These are phyloP conservation scores for Anthoceros angustus DNA, from an alignment of 225 moss, liverwort and hornwort genomes.

Conservation along the genomic window DNA sequence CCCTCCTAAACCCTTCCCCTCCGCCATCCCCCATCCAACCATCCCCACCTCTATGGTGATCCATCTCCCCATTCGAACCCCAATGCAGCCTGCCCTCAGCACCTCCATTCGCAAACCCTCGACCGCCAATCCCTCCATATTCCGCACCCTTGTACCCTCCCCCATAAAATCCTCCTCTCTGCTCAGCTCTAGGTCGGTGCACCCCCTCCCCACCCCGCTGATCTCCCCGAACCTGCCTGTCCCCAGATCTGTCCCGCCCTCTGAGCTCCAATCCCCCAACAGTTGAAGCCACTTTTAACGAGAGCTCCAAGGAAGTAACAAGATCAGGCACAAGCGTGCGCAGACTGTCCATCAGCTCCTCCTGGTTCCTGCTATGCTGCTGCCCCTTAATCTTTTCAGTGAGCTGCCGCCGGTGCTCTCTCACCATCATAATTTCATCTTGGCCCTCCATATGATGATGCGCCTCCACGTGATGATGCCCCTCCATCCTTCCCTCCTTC, in stretches of 20 bases:
- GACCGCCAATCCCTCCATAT: conserved; percentile 30
- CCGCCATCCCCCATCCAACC: conserved; percentile 44
- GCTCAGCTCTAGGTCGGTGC: too few species aligned
- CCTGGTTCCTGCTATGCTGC: conserved; percentile 23
- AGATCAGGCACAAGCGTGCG: conserved; percentile 52
- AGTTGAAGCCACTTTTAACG: conserved; percentile 60
- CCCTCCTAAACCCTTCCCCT: conserved; percentile 39
- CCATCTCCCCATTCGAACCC: conserved; percentile 39
- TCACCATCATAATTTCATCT: conserved; percentile 29
- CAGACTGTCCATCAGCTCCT: conserved; percentile 49
- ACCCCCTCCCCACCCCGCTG: too few species aligned
- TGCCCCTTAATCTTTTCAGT: conserved; percentile 25
- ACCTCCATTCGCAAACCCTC: conserved; percentile 17
- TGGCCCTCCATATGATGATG: conserved; percentile 32
- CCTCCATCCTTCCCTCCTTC: too few species aligned
- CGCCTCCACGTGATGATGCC: too few species aligned
- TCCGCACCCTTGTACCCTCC: too few species aligned
- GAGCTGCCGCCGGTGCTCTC: conserved; percentile 33
- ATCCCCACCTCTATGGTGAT: conserved; percentile 36
- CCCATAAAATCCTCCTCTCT: conserved; percentile 25
- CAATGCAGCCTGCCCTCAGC: conserved; percentile 49
- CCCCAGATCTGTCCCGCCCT: conserved; percentile 23
- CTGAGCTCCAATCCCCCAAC: conserved; percentile 53
- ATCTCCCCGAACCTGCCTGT: conserved; percentile 8
- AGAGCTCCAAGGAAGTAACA: conserved; percentile 52